phyloP scores from a whole-genome alignment of 176 grass and related monocot species.

The Lolium perenne region DNA sequence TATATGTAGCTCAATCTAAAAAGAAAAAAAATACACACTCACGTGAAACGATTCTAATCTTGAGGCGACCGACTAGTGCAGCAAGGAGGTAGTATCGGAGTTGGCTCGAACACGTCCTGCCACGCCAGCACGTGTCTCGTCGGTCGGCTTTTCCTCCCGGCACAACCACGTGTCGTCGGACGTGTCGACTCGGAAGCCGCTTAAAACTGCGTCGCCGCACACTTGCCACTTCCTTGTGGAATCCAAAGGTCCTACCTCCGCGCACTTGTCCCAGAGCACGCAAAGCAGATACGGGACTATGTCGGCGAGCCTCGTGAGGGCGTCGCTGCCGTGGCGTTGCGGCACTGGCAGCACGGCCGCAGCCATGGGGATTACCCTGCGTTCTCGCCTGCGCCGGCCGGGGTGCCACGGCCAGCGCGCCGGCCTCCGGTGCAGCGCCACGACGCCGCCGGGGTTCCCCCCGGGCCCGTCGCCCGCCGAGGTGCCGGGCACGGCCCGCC shows the following conservation, averaged over 20 bases:
- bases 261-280: background rate
- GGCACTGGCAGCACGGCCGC: background rate
- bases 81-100: too few species aligned
- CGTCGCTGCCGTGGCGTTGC: slow-evolving; percentile 20
- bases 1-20: too few species aligned
- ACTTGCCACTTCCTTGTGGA: background rate
- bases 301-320: slow-evolving; percentile 31
- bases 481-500: slow-evolving; percentile 23
- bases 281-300: background rate
- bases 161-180: background rate
- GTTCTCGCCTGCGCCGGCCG: background rate
- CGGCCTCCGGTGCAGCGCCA: slow-evolving; percentile 21
- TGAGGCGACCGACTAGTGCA: too few species aligned
- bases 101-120: too few species aligned
- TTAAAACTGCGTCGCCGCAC: background rate
- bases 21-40: too few species aligned
- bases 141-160: background rate
- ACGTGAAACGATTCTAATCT: too few species aligned
- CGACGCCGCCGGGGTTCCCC: slow-evolving; percentile 43
- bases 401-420: background rate
- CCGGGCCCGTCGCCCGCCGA: background rate
- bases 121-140: background rate
- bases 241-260: background rate
- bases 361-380: background rate
- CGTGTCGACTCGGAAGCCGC: background rate